Evolutionary conservation across 1,284 basidiomycete genomes (phyloP), one percentile per base, ranked within the genome.

Genomic region (Heterobasidion occidentale): DNA sequence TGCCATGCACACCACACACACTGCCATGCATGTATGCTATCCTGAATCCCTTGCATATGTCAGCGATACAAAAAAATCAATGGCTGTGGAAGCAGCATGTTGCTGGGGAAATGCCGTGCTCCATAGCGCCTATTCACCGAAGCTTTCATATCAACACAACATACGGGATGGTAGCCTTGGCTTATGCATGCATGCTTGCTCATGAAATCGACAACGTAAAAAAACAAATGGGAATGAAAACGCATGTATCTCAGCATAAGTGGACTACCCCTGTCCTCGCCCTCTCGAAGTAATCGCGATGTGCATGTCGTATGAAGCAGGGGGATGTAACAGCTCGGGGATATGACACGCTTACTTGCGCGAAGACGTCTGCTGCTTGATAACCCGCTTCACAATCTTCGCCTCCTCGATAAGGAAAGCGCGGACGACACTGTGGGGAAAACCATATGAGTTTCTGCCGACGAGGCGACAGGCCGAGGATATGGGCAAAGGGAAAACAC

Each of bases 341-440:
- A 6, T 7, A n/a, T 5, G 11, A 42, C 11, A 42, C 27, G 27
- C 27, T 42, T 54, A 54, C 53, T 54, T 54, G 53, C 46, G 53
- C 17, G 49, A 44, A 17, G 62, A 64, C 66, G 73, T 80, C 70
- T 80, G 82, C 73, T 89, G 87, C 84, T 98, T 98, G 82, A 98
- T 93, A 64, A 99, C 95, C 77, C 86, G 91, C 89, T 99, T 99
- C 72, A 99, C 96, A 67, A 99, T 98, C 84, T 98, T 99, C 52
- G 96, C 96, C 81, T 99, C 95, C 81, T 99, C 97, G 57, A 99
- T 92, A 62, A 99, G 78, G 88, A 99, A 99, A 62, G 97, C 95
- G 60, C 97, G 92, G 69, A 99, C 89, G 69, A 99, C 95, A 66
- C 96, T 96, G 34, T 27, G 54, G 9, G 49, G 20, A 27, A 6